phyloP scores from a whole-genome alignment of 176 grass and related monocot genomes.

The Bromus sterilis region DNA sequence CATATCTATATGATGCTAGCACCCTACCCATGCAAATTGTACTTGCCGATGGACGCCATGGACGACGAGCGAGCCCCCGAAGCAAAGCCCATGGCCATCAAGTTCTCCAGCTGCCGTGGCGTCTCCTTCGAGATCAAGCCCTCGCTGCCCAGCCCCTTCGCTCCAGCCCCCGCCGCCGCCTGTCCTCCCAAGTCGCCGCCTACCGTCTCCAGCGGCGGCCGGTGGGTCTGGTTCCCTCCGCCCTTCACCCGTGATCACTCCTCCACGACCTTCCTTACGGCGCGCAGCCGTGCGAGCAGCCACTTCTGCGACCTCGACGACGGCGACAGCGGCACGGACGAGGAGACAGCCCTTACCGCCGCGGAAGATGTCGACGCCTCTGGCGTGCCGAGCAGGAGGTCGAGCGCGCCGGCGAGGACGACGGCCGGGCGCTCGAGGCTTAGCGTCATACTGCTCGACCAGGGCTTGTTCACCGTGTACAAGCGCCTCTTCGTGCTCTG shows the following conservation, averaged over 20 bases:
- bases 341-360: conserved; percentile 15
- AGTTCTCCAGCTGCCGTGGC: conserved; percentile 59
- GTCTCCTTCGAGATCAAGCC: conserved; percentile 55
- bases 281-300: conserved; percentile 26
- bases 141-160: conserved; percentile 4
- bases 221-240: conserved; percentile 29
- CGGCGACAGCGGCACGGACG: background rate
- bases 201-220: conserved; percentile 6
- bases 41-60: background rate
- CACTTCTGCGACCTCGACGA: conserved; percentile 62
- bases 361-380: background rate
- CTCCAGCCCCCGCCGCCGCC: background rate
- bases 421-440: conserved; percentile 29
- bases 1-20: too few relatives aligned
- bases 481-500: conserved; percentile 55
- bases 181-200: background rate
- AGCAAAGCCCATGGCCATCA: background rate
- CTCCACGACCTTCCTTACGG: conserved; percentile 7
- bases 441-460: conserved; percentile 48
- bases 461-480: conserved; percentile 74
- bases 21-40: too few relatives aligned
- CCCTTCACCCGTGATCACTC: background rate
- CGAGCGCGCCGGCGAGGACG: background rate
- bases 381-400: background rate
- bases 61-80: background rate